Conservation (phyloP, 1,284 basidiomycete genomes). For the Omphalotus olearius region DNA sequence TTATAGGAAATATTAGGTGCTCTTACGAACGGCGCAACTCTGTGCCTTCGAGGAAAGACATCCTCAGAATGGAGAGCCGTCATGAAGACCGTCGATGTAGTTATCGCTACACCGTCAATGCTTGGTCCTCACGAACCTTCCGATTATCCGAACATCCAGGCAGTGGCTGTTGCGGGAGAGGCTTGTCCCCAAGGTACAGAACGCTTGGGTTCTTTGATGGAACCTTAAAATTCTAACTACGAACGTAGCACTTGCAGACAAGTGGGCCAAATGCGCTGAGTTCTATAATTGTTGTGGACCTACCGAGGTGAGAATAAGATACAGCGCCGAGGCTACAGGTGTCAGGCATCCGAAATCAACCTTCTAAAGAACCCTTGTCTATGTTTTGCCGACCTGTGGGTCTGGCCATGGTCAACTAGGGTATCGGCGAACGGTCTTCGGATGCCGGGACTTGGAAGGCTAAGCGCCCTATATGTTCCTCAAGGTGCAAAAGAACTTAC, state of each 20-base stretch:
- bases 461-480: no score
- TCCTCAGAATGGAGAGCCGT: conserved; percentile 53
- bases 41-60: conserved; percentile 51
- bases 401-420: no score
- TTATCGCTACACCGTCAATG: conserved; percentile 53
- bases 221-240: conserved; percentile 5
- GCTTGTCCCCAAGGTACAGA: conserved; percentile 49
- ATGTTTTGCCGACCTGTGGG: no score
- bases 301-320: conserved; percentile 35
- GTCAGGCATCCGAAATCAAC: no score
- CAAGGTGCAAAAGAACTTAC: no score
- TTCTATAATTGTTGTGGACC: conserved; percentile 49
- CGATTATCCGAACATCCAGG: conserved; percentile 55
- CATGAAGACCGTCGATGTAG: conserved; percentile 53
- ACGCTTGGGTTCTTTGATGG: no score
- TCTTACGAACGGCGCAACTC: conserved; percentile 50
- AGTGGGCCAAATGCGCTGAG: conserved; percentile 38
- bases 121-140: conserved; percentile 46
- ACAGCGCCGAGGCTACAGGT: no score
- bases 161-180: conserved; percentile 57
- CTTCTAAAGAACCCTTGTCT: no score
- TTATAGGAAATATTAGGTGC: conserved; percentile 54
- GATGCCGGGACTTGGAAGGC: no score
- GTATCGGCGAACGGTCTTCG: no score
- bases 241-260: conserved; percentile 44